Evolutionary conservation across 1,139 yeast species (phyloP).

Genomic region (Pichia sp.): DNA sequence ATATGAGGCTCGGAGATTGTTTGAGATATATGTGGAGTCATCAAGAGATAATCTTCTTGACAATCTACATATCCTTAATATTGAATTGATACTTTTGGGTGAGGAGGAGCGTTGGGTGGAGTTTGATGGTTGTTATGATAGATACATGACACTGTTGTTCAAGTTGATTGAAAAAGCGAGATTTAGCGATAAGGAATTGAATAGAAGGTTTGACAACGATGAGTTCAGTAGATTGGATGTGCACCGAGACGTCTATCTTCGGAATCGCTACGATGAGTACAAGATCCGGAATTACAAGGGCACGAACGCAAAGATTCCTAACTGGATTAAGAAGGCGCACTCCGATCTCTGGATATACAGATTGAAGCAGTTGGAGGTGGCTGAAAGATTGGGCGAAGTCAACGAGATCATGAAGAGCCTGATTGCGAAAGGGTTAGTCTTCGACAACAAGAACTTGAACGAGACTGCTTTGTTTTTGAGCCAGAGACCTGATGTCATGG

Average conservation of each 20-base stretch:
- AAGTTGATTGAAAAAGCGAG: slow-evolving; percentile 19
- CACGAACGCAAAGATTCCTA: slow-evolving; percentile 20
- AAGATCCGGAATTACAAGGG: slow-evolving; percentile 8
- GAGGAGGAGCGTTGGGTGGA: slow-evolving; percentile 32
- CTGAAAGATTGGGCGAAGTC: slow-evolving; percentile 27
- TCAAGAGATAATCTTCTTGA: slow-evolving; percentile 24
- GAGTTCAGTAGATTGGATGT: slow-evolving; percentile 9
- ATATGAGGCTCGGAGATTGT: slow-evolving; percentile 26
- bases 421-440: slow-evolving; percentile 33
- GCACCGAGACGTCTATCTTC: slow-evolving; percentile 5
- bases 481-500: slow-evolving; percentile 24
- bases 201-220: slow-evolving; percentile 2
- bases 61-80: slow-evolving; percentile 26
- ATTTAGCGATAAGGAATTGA: slow-evolving; percentile 3
- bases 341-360: slow-evolving; percentile 28
- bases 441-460: slow-evolving; percentile 40
- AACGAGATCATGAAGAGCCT: slow-evolving; percentile 32
- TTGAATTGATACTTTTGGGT: slow-evolving; percentile 29
- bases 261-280: slow-evolving; percentile 17
- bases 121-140: slow-evolving; percentile 26
- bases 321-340: slow-evolving; percentile 22
- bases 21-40: slow-evolving; percentile 26
- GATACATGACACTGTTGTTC: slow-evolving; percentile 22
- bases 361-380: slow-evolving; percentile 24
- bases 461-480: slow-evolving; percentile 35